Evolutionary conservation across 2,329 filamentous ascomycete species (phyloP), one percentile per base, ranked within the genome.

Genomic region (Penicillium sp.): DNA sequence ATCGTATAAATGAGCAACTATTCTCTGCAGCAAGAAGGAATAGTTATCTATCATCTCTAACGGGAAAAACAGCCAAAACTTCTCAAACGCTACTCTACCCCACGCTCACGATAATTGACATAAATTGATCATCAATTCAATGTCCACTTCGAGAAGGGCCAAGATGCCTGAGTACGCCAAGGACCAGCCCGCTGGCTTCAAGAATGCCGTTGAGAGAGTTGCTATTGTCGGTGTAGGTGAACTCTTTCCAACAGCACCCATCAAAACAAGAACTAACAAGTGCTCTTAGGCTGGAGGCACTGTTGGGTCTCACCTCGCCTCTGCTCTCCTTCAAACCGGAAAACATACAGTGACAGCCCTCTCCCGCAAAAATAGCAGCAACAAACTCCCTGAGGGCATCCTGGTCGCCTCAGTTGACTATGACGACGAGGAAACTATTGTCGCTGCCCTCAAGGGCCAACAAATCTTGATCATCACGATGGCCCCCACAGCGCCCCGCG

Each of bases 221-320:
- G 52, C 52, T 13, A 44, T 54, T 45, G 52, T 54, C n/a, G 52
- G 52, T 2, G 52, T 54, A 51, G 7, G 52, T 47, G 12, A 36
- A 16, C 24, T 31, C 42, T 23, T 2, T n/a, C 21, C 21, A 16
- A 10, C 28, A 36, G 1, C 21, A 26, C 12, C 13, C 10, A 48
- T 6, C 2, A 26, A 26, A 26, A 44, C 34, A 24, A n/a, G 15
- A 10, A 13, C 7, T 12, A 28, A 48, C 12, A 13, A 18, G 9
- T 7, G 1, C n/a, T 16, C 31, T 12, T 26, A 54, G 52, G 52
- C 52, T 1, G 52, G 52, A 18, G 52, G 52, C 6, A 41, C 39
- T 8, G 23, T 54, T 26, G 52, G 52, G 41, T 43, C 28, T 0
- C 47, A 54, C 15, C 15, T 54, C 4, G 28, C 18, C n/a, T 9